Conservation (phyloP, 192 early-diverging fungal species). For the Coemansia erecta region DNA sequence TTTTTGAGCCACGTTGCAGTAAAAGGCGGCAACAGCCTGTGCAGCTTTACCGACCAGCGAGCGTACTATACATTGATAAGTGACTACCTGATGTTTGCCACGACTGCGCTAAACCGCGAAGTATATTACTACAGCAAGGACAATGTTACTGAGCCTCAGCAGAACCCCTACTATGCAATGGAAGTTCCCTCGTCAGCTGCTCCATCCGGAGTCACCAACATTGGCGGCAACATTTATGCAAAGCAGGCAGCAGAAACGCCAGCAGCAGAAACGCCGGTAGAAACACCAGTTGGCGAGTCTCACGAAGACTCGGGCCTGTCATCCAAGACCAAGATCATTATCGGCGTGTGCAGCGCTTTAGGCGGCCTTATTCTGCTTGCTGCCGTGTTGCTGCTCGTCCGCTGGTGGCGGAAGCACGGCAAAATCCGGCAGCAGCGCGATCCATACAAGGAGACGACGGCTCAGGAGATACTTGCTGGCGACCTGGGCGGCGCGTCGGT, state of each 20-base stretch:
- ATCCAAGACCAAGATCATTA: constrained; percentile 2
- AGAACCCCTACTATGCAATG: constrained; percentile 5
- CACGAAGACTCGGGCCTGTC: constrained; percentile 7
- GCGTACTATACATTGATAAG: constrained; percentile 24
- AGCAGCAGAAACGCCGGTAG: background rate
- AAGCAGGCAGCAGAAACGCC: background rate
- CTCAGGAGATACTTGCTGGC: constrained; percentile 14
- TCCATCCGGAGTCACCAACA: background rate
- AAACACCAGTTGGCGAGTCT: background rate
- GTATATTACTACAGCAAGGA: constrained; percentile 5
- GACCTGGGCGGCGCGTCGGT: constrained; percentile 21
- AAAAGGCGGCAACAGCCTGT: constrained; percentile 16
- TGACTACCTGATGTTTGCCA: constrained; percentile 26
- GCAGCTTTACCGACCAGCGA: constrained; percentile 8
- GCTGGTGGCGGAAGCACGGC: constrained; percentile 9
- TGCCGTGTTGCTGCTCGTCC: constrained; percentile 2
- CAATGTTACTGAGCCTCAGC: constrained; percentile 5
- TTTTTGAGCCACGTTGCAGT: constrained; percentile 22
- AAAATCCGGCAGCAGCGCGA: constrained; percentile 8
- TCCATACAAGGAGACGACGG: constrained; percentile 19
- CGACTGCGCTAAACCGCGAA: background rate
- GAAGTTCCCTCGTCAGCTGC: background rate
- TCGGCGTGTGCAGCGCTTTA: constrained; percentile 14
- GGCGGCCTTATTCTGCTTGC: constrained; percentile 11
- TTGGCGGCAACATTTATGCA: constrained; percentile 12